Evolutionary conservation across 2,329 filamentous ascomycete genomes (phyloP).

Genomic region (Metarhizium sp.): DNA sequence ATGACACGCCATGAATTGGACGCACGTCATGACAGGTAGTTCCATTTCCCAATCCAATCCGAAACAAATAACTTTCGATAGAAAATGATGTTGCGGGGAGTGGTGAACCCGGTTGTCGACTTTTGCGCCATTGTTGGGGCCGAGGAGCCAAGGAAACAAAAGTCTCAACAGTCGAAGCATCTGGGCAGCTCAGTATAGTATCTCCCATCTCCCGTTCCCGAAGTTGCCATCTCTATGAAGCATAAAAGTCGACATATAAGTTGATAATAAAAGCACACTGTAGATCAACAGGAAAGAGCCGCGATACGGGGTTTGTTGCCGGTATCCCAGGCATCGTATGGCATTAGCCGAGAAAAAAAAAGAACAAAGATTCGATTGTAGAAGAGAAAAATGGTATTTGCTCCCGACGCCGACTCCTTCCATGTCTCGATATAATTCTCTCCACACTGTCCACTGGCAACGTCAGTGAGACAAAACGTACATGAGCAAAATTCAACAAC

Average conservation of each 20-base stretch:
- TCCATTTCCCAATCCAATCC: not conserved
- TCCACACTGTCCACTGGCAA: not conserved
- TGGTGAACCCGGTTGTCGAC: not conserved
- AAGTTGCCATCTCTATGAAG: not conserved
- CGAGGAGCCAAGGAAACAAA: not conserved
- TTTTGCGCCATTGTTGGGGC: not conserved
- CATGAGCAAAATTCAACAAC: not conserved
- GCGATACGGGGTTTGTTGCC: not conserved
- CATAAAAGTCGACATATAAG: not conserved
- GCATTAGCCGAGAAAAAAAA: conserved; percentile 1
- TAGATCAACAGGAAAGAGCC: not conserved
- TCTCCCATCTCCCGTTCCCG: not conserved
- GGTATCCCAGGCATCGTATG: not conserved
- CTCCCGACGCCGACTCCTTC: not conserved
- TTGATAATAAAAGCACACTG: not conserved
- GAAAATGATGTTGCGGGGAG: not conserved
- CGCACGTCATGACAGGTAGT: not conserved
- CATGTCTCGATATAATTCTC: not conserved
- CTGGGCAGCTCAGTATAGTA: not conserved
- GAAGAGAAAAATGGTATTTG: not conserved
- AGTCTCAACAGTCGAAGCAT: not conserved
- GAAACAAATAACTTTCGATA: not conserved
- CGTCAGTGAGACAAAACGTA: not conserved
- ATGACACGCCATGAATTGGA: not conserved
- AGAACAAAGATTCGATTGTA: not conserved